phyloP scores from a whole-genome alignment of 2,329 filamentous ascomycete genomes.

The Ascochyta lentis region DNA sequence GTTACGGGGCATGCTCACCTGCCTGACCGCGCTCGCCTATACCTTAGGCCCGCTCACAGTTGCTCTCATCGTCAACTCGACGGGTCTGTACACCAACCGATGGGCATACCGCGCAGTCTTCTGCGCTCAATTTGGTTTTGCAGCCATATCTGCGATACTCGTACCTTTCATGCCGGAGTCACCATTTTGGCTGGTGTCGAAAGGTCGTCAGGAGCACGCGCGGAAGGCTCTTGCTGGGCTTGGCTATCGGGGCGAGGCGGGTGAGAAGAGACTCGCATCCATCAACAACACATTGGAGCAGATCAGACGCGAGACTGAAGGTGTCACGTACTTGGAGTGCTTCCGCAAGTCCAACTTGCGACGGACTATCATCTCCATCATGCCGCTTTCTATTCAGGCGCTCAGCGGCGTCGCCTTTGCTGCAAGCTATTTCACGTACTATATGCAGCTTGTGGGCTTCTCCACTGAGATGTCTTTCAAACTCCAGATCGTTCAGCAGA shows the following conservation, averaged over 20 bases:
- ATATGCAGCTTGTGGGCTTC: constrained; percentile 49
- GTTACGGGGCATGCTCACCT: not conserved
- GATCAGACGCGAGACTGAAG: constrained; percentile 52
- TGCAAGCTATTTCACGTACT: constrained; percentile 46
- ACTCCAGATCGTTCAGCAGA: constrained; percentile 59
- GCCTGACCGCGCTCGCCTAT: constrained; percentile 51
- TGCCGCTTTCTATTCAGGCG: constrained; percentile 52
- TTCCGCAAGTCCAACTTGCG: constrained; percentile 60
- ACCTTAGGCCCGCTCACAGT: constrained; percentile 51
- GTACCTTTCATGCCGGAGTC: constrained; percentile 42
- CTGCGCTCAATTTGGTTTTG: constrained; percentile 52
- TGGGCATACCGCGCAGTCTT: constrained; percentile 55
- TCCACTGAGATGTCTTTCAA: constrained; percentile 45
- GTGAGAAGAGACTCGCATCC: constrained; percentile 26
- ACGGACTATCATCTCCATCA: constrained; percentile 72
- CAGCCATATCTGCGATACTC: constrained; percentile 37
- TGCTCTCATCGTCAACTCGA: constrained; percentile 37
- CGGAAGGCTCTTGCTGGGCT: constrained; percentile 28
- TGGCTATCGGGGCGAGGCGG: constrained; percentile 25
- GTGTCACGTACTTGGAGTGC: constrained; percentile 78
- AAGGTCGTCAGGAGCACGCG: constrained; percentile 65
- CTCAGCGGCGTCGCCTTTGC: constrained; percentile 22
- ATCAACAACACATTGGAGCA: constrained; percentile 45
- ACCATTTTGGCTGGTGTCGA: constrained; percentile 74
- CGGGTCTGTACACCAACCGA: constrained; percentile 45